These are phyloP conservation scores for Turnera subulata DNA, from an alignment of 345 rosid species.

Conservation along the genomic window DNA sequence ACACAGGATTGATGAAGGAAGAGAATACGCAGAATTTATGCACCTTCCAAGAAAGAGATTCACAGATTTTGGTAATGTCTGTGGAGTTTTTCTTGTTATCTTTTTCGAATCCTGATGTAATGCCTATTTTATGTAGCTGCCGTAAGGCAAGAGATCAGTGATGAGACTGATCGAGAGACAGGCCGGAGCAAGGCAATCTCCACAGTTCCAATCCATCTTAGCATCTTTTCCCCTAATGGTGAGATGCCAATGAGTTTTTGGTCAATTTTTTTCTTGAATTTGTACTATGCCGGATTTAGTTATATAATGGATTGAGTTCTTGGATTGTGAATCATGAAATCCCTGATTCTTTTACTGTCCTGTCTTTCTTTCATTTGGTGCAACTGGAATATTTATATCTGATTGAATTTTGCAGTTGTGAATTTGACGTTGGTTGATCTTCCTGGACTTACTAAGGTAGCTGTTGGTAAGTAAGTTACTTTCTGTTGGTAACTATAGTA, in stretches of 20 bases:
- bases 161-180: conserved; percentile 96
- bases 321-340: no score
- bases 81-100: background rate
- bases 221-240: conserved; percentile 95
- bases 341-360: conserved; percentile 1
- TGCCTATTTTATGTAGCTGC: conserved; percentile 50
- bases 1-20: conserved; percentile 83
- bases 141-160: conserved; percentile 81
- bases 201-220: conserved; percentile 87
- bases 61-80: conserved; percentile 66
- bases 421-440: conserved; percentile 94
- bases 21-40: conserved; percentile 95
- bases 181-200: conserved; percentile 84
- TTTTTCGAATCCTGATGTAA: conserved; percentile 9
- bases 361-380: background rate
- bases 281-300: background rate
- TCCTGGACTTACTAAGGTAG: conserved; percentile 97
- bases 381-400: conserved; percentile 5
- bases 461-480: conserved; percentile 60
- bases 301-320: background rate
- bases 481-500: background rate
- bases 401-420: conserved; percentile 54
- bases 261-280: background rate
- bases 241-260: conserved; percentile 17
- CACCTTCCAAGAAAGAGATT: conserved; percentile 85